Evolutionary conservation across 805 yeast genomes (phyloP), one percentile per base, ranked within the genome.

Genomic region (Nakazawaea sp.): DNA sequence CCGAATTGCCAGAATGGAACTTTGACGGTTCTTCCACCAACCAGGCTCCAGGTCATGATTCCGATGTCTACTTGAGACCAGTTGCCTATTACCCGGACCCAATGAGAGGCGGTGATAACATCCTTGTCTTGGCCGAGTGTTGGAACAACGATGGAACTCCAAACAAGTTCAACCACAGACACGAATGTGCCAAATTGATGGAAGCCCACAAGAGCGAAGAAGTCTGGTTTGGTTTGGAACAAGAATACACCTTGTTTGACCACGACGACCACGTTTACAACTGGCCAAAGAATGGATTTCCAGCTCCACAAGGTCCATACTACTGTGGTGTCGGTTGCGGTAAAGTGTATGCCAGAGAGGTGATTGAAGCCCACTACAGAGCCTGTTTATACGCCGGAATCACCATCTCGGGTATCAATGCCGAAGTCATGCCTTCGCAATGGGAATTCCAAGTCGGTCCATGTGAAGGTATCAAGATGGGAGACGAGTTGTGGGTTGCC

Each of bases 391-490:
- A 85, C 61, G 81, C 97, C 47, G 97, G 97, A 58, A 64, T 90
- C 53, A 70, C 73, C 59, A 81, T 90, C 50, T 82, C 95, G 37
- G 98, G 98, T 72, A 89, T 92, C 64, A 90, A 92, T 65, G 98
- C 97, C 53, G 98, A 90, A 75, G 98, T 90, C 48, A 92, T 90
- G 97, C 98, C 98, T 43, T 88, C 97, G 44, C 98, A 90, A 75
- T 90, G 98, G 98, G 98, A 90, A 73, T 90, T 85, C 85, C 98
- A 90, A 75, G 97, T 90, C 51, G 98, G 98, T 56, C 97, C 98
- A 49, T 87, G 96, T 66, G 76, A 67, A 48, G 98, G 98, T 58
- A 90, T 92, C 61, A 64, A 67, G 52, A 90, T 90, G 97, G 97
- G 97, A 62, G 98, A 90, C 65, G 82, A 90, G 66, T 77, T 92